Base-by-base conservation (phyloP, 2,329 filamentous ascomycete species). In the Cryphonectria parasitica region DNA sequence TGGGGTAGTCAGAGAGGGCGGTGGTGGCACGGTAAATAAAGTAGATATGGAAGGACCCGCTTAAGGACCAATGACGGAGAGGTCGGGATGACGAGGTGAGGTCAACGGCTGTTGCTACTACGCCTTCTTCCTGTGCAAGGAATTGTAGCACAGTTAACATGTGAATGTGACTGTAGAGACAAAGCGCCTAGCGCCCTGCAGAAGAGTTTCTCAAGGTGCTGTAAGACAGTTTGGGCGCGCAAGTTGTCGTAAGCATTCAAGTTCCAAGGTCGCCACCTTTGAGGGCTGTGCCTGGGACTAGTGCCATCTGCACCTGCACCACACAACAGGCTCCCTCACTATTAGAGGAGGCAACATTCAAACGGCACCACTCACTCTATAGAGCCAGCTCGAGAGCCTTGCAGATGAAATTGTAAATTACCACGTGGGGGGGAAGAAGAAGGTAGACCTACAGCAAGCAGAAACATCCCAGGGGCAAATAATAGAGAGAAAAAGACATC, bases 241-340 rank as follows among this genome's bases (percentile, higher is more conserved):
- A 60, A 60, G 58, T 61, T 22, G 58, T 61, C 58, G 31, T 61
- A 10, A 61, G 58, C 58, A 25, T 39, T 2, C 6, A 13, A 61
- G 58, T 61, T 19, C 11, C 11, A 11, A 39, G 34, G 31, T 61
- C 58, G 58, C 58, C 58, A 39, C 58, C 58, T 36, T 7, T 15
- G 58, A 11, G 34, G 58, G 58, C 58, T 61, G 58, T 61, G 58
- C 58, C 58, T 39, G 34, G 58, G 34, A 19, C 58, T 61, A 61
- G 58, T 61, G 58, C 34, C 31, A 39, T 34, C 15, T 22, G 28
- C 54, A 28, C 54, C 54, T 22, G 28, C 54, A 15, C 25, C 54
- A 28, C 52, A 8, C 28, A 15, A 7, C 58, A 61, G 58, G 58
- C 58, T 39, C 58, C 58, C 58, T 61, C 58, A 58, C 25, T 17